Base-by-base conservation (phyloP, 2,329 filamentous ascomycete species). In the Diaporthe velutina region DNA sequence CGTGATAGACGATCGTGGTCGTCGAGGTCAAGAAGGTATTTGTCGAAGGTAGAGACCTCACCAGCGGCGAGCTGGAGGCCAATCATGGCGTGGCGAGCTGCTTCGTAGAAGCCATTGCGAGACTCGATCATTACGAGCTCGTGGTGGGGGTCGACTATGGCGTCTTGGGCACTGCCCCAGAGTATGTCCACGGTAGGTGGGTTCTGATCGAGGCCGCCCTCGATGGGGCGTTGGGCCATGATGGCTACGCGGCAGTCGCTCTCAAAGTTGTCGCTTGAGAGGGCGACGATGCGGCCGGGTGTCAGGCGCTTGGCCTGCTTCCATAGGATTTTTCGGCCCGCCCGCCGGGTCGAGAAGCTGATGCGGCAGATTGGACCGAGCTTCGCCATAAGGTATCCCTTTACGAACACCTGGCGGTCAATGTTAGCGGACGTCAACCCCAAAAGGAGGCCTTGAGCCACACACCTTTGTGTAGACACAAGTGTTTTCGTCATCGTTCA, bases 101-200 rank as follows among this genome's bases (percentile, higher is more conserved):
- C 91, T 81, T 98, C 96, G 77, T 91, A 98, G 80, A 95, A 98
- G 0, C 93, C 92, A 0, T 83, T 83, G 4, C 92, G 89, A 1
- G 93, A 89, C 80, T 98, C 95, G 0, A 98, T 84, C 94, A 98
- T 98, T 15, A 96, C 83, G 82, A 92, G 92, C 78, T 93, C 91
- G 45, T 89, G 82, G 22, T 89, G 88, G 0, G 95, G 91, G 79
- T 98, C 93, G 66, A 97, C 86, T 3, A 88, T 75, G 0, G 92
- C 85, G 33, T 95, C 90, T 3, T 90, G 84, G 0, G 86, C 79
- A 10, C 88, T 83, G 0, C 90, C 89, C 85, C 95, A 96, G 79
- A 93, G 93, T 0, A 98, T 85, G 77, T 98, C 95, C 22, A 98
- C 88, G 45, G 92, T 89, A 0, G 94, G 93, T 0, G 93, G 92